A percentile compares a stretch with the other conserved stretches of the same genome.
Evolutionary conservation across 345 rosid genomes (phyloP).

Genomic region (Cochlearia excelsa): DNA sequence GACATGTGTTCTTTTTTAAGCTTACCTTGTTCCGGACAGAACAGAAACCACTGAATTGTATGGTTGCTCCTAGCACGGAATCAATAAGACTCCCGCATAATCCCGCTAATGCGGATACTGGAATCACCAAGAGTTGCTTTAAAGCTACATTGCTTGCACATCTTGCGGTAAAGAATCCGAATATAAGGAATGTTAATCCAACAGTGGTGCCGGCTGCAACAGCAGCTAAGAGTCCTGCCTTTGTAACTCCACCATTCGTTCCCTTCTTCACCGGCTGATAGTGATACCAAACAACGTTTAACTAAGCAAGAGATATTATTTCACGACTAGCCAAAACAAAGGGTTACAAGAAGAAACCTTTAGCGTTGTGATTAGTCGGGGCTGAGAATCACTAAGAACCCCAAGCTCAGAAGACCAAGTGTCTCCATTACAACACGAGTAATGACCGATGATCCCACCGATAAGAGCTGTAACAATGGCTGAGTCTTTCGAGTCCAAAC

Average conservation of each 20-base stretch:
- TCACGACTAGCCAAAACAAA: not conserved
- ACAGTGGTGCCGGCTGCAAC: slow-evolving; percentile 68
- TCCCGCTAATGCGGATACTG: slow-evolving; percentile 75
- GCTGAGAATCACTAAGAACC: slow-evolving; percentile 82
- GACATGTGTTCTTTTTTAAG: slow-evolving; percentile 10
- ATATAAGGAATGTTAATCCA: slow-evolving; percentile 65
- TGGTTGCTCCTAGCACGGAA: slow-evolving; percentile 86
- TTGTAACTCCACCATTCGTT: slow-evolving; percentile 91
- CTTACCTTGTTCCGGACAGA: slow-evolving; percentile 83
- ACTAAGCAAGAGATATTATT: not conserved
- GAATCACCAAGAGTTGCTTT: slow-evolving; percentile 73
- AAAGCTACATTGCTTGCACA: slow-evolving; percentile 52
- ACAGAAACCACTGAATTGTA: slow-evolving; percentile 95
- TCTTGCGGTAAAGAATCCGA: slow-evolving; percentile 62
- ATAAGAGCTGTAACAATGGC: slow-evolving; percentile 52
- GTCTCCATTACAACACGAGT: slow-evolving; percentile 86
- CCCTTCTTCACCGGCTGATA: slow-evolving; percentile 85
- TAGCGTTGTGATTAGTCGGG: slow-evolving; percentile 81
- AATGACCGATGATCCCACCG: slow-evolving; percentile 92
- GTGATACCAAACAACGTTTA: slow-evolving; percentile 15
- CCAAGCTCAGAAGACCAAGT: slow-evolving; percentile 99
- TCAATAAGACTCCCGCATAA: slow-evolving; percentile 78
- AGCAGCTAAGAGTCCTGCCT: slow-evolving; percentile 79
- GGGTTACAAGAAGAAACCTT: slow-evolving; percentile 49
- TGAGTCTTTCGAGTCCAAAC: slow-evolving; percentile 68